Evolutionary conservation across 192 early-diverging fungal species (phyloP).

Genomic region (Lunasporangiospora selenospora): DNA sequence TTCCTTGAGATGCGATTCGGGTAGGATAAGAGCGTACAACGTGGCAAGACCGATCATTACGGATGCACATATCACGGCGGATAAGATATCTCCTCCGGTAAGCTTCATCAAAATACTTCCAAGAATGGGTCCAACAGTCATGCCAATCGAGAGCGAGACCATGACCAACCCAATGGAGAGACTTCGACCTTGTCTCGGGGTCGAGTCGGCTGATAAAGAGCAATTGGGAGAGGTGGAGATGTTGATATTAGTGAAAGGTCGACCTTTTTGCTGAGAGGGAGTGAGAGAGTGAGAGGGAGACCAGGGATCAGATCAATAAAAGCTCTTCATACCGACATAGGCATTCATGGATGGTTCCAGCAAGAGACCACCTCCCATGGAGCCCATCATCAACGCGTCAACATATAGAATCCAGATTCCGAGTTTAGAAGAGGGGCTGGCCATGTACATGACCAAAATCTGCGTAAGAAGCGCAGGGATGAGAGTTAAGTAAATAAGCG

Average conservation of each 20-base stretch:
- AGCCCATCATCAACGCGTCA: slow-evolving; percentile 19
- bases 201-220: slow-evolving; percentile 41
- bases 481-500: slow-evolving; percentile 20
- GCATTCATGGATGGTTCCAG: slow-evolving; percentile 20
- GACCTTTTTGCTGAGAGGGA: no score
- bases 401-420: slow-evolving; percentile 16
- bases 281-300: no score
- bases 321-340: slow-evolving; percentile 30
- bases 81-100: not conserved
- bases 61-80: slow-evolving; percentile 5
- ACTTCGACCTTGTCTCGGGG: slow-evolving; percentile 26
- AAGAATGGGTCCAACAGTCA: slow-evolving; percentile 17
- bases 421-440: slow-evolving; percentile 13
- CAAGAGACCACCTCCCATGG: slow-evolving; percentile 19
- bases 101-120: slow-evolving; percentile 2
- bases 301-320: no score
- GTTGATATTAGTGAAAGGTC: no score
- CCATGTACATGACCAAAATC: slow-evolving; percentile 26
- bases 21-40: slow-evolving; percentile 17
- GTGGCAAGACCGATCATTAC: slow-evolving; percentile 1
- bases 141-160: slow-evolving; percentile 13
- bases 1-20: slow-evolving; percentile 23
- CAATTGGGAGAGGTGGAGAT: no score
- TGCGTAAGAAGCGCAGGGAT: slow-evolving; percentile 13
- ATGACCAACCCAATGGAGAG: slow-evolving; percentile 25